These are phyloP conservation scores for Grigorovia transvaalensis DNA, from an alignment of 805 yeast species.

Conservation along the genomic window DNA sequence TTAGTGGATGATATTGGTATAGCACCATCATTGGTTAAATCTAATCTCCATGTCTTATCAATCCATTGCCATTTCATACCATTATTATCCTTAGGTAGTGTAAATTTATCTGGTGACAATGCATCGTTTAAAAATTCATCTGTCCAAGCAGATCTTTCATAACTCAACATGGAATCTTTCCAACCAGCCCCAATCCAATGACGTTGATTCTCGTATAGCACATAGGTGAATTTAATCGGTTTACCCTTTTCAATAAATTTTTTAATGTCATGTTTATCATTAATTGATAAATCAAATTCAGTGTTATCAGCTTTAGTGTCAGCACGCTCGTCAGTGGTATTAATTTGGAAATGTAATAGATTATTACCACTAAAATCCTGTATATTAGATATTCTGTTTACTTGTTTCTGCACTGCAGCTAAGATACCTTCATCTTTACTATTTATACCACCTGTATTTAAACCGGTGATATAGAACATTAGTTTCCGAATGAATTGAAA, in stretches of 20 bases:
- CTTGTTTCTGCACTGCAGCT: slow-evolving; percentile 34
- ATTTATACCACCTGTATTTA: slow-evolving; percentile 54
- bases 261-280: slow-evolving; percentile 10
- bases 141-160: slow-evolving; percentile 94
- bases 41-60: slow-evolving; percentile 85
- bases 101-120: slow-evolving; percentile 66
- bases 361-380: not conserved
- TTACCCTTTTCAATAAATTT: slow-evolving; percentile 20
- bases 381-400: slow-evolving; percentile 19
- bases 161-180: slow-evolving; percentile 86
- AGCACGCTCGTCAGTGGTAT: slow-evolving; percentile 15
- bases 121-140: slow-evolving; percentile 90
- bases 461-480: slow-evolving; percentile 77
- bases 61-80: slow-evolving; percentile 93
- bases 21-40: slow-evolving; percentile 81
- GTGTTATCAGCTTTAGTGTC: not conserved
- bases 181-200: slow-evolving; percentile 97
- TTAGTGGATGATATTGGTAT: slow-evolving; percentile 56
- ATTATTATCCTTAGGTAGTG: slow-evolving; percentile 54
- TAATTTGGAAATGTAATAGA: slow-evolving; percentile 20
- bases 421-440: slow-evolving; percentile 26
- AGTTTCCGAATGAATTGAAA: slow-evolving; percentile 56
- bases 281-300: slow-evolving; percentile 6
- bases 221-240: slow-evolving; percentile 79
- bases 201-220: slow-evolving; percentile 87